Base-by-base conservation (phyloP, 768 basidiomycete genomes). In the Trichaptum fuscoviolaceum region DNA sequence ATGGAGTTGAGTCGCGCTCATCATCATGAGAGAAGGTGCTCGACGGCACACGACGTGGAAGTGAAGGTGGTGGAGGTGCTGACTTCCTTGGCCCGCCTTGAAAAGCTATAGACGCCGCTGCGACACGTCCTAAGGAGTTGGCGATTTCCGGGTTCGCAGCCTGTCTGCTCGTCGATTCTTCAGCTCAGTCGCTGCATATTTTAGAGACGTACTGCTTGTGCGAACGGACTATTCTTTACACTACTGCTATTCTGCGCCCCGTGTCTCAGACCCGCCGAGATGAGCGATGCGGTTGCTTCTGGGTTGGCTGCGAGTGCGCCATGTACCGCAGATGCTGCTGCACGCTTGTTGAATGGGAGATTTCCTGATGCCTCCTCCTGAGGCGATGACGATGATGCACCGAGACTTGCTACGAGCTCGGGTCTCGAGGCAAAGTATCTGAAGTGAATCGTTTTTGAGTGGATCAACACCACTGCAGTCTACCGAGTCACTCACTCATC, bases 371-470 rank as follows among this genome's bases (percentile, higher is more conserved):
- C 15, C 30, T 70, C 61, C 70, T 57, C 74, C 66, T 63, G 70
- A 64, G 58, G 71, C 70, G 62, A 66, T 71, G 64, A 71, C 69
- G 65, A 58, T 52, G 57, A 62, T 63, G 17, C 64, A 66, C 24
- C 42, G 42, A 68, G 70, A 68, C 67, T 73, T n/a, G 80, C 78
- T 25, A 88, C 79, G 35, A 91, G 78, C 66, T 90, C 88, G 57
- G 89, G 90, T 58, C 90, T 87, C 30, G 89, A 84, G 59, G 84
- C 78, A 76, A 92, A 92, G 77, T 92, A 92, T 70, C 90, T 92
- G 73, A 6, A 66, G 1, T 9, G n/a, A 67, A 67, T 36, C 69
- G 68, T n/a, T 3, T 3, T 30, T 30, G 30, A 30, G 30, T 30
- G 8, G 30, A 30, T 30, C 30, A 30, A 8, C 8, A 30, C 30